Percentiles rank a stretch among this genome's conserved stretches.
These are phyloP conservation scores for Metschnikowia cerradonensis DNA, from an alignment of 805 yeast species.

Conservation along the genomic window DNA sequence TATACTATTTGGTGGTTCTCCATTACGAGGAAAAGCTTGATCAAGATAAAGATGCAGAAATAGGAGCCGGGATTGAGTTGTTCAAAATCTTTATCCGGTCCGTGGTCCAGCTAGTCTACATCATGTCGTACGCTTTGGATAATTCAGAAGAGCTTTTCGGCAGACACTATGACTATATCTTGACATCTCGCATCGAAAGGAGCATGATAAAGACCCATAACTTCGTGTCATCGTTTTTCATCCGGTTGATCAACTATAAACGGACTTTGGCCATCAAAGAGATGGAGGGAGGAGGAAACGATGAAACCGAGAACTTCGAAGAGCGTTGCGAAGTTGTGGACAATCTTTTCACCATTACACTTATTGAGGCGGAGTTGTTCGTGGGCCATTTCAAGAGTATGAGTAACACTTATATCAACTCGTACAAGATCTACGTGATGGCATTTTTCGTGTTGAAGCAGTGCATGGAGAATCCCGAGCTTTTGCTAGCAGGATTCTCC, in stretches of 20 bases:
- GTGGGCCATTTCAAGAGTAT: slow-evolving; percentile 40
- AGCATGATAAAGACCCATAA: slow-evolving; percentile 40
- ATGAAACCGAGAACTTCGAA: slow-evolving; percentile 4
- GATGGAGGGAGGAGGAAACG: slow-evolving; percentile 2
- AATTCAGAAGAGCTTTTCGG: slow-evolving; percentile 41
- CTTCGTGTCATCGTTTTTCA: slow-evolving; percentile 36
- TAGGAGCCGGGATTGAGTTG: slow-evolving; percentile 38
- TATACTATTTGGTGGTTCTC: slow-evolving; percentile 38
- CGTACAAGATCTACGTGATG: slow-evolving; percentile 39
- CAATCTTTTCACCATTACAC: slow-evolving; percentile 27
- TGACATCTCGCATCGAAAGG: slow-evolving; percentile 36
- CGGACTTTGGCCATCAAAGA: slow-evolving; percentile 24
- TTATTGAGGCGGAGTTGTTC: slow-evolving; percentile 39
- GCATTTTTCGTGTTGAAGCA: slow-evolving; percentile 38
- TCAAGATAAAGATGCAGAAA: slow-evolving; percentile 25
- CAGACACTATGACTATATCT: slow-evolving; percentile 32
- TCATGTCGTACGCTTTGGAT: slow-evolving; percentile 41
- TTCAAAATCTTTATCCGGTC: slow-evolving; percentile 39
- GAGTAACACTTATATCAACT: slow-evolving; percentile 36
- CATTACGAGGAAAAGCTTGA: slow-evolving; percentile 36
- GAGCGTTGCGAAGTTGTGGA: slow-evolving; percentile 30
- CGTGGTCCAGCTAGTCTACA: slow-evolving; percentile 40
- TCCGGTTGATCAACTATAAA: slow-evolving; percentile 36
- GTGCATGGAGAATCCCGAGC: slow-evolving; percentile 38
- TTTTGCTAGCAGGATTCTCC: slow-evolving; percentile 29